Evolutionary conservation across 352 stramenopile genomes (phyloP), one percentile per base, ranked within the genome.

Genomic region (Pythium apleroticum): DNA sequence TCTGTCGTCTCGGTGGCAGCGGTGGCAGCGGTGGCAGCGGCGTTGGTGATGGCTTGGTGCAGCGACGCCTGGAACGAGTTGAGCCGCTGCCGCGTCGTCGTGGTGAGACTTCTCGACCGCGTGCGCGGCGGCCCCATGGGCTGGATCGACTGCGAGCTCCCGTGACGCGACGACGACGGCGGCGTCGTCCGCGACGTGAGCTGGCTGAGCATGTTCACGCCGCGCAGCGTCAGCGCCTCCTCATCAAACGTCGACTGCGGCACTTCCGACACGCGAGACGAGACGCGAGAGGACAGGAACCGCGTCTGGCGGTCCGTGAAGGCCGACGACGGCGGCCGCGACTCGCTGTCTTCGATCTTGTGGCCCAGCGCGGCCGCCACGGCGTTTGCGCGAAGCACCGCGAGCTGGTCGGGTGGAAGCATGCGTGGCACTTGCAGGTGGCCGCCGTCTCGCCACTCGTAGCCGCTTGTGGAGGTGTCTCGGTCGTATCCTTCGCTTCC

Each of bases 191-290:
- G 31, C n/a, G 35, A 49, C n/a, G 31, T 49, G 35, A 49, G 58
- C 14, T 52, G 46, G 22, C 24, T 19, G 9, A 41, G 24, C 22
- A 57, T 28, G 22, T 52, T 14, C 46, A 57, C 57, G 10, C 58
- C 33, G 15, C 49, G 31, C 1, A 43, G 25, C 22, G 20, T 58
- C 30, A 53, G 24, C 20, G 46, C 46, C 30, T 48, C 58, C 11
- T 65, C 48, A n/a, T 65, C 28, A n/a, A 58, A 65, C 35, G 58
- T 59, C 12, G 52, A 59, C 24, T 30, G 22, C 22, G 27, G 37
- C 8, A 52, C n/a, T 17, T 63, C 56, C n/a, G 56, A 52, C 19
- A 33, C 24, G 9, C 10, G 24, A 8, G 56, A 63, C 8, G 56
- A 43, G 15, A 20, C 24, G 1, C 27, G 24, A 19, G 56, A 63